Evolutionary conservation across 192 early-diverging fungal genomes (phyloP), one percentile per base, ranked within the genome.

Genomic region (Coemansia sp.): DNA sequence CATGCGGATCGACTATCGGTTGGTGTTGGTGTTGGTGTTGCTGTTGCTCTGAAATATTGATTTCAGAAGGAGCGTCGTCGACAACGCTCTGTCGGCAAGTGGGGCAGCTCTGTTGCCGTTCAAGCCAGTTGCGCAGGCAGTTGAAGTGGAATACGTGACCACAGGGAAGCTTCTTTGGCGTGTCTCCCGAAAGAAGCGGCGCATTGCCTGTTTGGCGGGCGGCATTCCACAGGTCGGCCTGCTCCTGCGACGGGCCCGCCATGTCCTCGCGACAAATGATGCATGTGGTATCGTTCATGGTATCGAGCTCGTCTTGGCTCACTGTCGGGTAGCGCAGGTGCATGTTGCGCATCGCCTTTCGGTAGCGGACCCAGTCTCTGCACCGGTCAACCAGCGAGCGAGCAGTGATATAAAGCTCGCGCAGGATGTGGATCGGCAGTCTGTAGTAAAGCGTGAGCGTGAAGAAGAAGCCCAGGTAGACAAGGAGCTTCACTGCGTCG

Each of bases 261-360:
- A 99, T 98, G 28, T 99, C 97, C 62, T 99, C 97, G 42, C 97
- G 80, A 53, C 97, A 99, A 48, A 99, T 95, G 55, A 99, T 98
- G 69, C 97, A 99, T 3, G 93, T 95, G 8, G 85, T 85, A 50
- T 90, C 90, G 27, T 73, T 88, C 55, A 89, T 81, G 6, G 71
- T 52, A 0, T 82, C 62, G 14, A 99, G 82, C 52, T 98, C 97
- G 14, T 85, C 87, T 13, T 79, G 84, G 14, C 93, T 91, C 8
- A 95, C 94, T 54, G 90, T 85, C n/a, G 94, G 94, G 73, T 99
- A 99, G 42, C 94, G 87, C 60, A 91, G 82, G 46, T 99, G 89
- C 97, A 99, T 99, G 67, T 97, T 97, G 34, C 86, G 88, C 18
- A 94, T 97, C 0, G 97, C 97, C 36, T 92, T 88, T 14, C 93